These are phyloP conservation scores for Phylloporus sp. DNA, from an alignment of 768 basidiomycete species.

Conservation along the genomic window DNA sequence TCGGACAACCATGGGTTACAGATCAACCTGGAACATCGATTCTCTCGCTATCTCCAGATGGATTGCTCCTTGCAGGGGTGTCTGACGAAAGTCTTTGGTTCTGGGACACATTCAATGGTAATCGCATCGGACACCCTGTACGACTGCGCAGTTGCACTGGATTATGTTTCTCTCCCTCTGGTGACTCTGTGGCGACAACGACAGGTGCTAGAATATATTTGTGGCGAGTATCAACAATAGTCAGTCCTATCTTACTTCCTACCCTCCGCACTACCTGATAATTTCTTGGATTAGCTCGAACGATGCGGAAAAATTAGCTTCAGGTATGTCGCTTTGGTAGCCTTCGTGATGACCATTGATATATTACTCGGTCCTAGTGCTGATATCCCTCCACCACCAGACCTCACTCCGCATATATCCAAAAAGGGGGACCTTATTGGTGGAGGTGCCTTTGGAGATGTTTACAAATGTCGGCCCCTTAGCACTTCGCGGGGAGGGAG, in stretches of 20 bases:
- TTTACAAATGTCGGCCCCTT: constrained; percentile 8
- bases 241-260: too few species aligned
- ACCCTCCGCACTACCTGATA: too few species aligned
- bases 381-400: not conserved
- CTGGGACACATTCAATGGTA: not conserved
- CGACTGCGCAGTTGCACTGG: not conserved
- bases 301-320: too few species aligned
- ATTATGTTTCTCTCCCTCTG: not conserved
- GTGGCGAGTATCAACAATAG: not conserved
- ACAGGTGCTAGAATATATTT: not conserved
- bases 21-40: not conserved
- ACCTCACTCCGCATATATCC: constrained; percentile 9
- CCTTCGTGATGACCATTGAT: not conserved
- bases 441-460: constrained; percentile 14
- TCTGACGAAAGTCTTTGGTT: not conserved
- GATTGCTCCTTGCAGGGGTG: not conserved
- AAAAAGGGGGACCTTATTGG: not conserved
- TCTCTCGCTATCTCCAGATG: not conserved
- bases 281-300: too few species aligned
- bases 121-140: not conserved
- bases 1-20: too few species aligned
- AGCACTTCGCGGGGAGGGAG: not conserved
- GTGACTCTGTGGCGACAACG: not conserved
- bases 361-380: not conserved
- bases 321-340: too few species aligned